These are phyloP conservation scores for Pittosporum tobira DNA, from an alignment of 129 eudicot species.

Conservation along the genomic window DNA sequence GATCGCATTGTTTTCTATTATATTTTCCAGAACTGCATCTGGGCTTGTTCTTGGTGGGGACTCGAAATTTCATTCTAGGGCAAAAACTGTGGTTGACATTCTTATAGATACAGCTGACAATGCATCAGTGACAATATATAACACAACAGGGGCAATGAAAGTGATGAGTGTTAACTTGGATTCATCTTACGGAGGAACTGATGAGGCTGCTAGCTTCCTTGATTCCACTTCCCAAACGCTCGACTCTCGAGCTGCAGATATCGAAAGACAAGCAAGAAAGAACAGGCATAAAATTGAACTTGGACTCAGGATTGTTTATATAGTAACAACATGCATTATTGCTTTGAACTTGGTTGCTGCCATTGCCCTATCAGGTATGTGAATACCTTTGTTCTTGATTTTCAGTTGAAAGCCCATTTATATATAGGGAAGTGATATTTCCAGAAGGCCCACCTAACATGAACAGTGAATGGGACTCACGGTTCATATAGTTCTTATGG, in stretches of 20 bases:
- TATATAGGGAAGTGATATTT: no score
- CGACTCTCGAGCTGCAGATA: slow-evolving; percentile 50
- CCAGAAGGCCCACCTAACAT: no score
- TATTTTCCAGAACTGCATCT: slow-evolving; percentile 42
- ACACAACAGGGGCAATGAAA: slow-evolving; percentile 75
- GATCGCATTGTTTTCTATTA: not conserved
- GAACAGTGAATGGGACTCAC: no score
- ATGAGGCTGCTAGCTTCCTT: slow-evolving; percentile 47
- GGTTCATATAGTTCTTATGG: no score
- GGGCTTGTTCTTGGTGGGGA: slow-evolving; percentile 79
- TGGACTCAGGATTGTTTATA: slow-evolving; percentile 58
- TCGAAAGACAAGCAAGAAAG: slow-evolving; percentile 55
- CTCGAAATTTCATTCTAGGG: slow-evolving; percentile 58
- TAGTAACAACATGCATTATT: slow-evolving; percentile 37
- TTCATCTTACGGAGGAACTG: slow-evolving; percentile 26
- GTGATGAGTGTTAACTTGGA: slow-evolving; percentile 38
- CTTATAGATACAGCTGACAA: slow-evolving; percentile 70
- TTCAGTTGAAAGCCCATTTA: not conserved
- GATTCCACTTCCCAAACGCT: slow-evolving; percentile 51
- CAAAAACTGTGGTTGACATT: slow-evolving; percentile 52
- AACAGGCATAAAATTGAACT: slow-evolving; percentile 47
- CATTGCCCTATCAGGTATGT: slow-evolving; percentile 55
- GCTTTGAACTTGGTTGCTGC: slow-evolving; percentile 51
- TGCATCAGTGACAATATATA: slow-evolving; percentile 66
- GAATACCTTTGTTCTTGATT: not conserved